Evolutionary conservation across 805 yeast genomes (phyloP).

Genomic region (Candida insectorum): DNA sequence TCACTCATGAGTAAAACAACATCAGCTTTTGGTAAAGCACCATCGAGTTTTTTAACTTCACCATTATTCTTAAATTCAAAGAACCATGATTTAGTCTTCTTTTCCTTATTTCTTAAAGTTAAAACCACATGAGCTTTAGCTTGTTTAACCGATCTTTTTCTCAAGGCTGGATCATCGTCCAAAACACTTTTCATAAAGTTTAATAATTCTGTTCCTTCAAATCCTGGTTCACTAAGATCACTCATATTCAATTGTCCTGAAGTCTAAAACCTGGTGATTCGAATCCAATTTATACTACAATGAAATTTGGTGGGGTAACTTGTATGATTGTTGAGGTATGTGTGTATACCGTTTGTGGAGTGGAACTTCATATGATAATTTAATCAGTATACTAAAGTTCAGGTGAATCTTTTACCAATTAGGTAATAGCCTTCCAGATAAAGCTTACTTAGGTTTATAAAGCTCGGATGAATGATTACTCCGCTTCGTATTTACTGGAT

Average conservation of each 20-base stretch:
- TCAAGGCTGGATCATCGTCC: constrained; percentile 18
- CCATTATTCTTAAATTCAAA: constrained; percentile 61
- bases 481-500: too few relatives aligned
- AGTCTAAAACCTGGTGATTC: too few relatives aligned
- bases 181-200: constrained; percentile 22
- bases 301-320: too few relatives aligned
- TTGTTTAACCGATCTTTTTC: constrained; percentile 16
- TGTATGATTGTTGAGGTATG: too few relatives aligned
- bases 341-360: too few relatives aligned
- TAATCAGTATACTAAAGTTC: too few relatives aligned
- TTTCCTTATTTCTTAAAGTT: constrained; percentile 55
- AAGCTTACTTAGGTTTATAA: too few relatives aligned
- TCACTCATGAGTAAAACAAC: constrained; percentile 58
- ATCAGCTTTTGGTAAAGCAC: constrained; percentile 47
- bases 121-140: constrained; percentile 25
- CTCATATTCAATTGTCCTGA: constrained; percentile 7
- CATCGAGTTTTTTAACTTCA: constrained; percentile 32
- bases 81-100: constrained; percentile 54
- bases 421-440: too few relatives aligned
- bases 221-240: constrained; percentile 22
- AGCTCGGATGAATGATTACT: too few relatives aligned
- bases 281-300: too few relatives aligned
- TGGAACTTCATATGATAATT: too few relatives aligned
- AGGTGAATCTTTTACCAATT: too few relatives aligned
- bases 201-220: constrained; percentile 20